Conservation (phyloP, 257 asterid species). For the Ligustrum vulgare region DNA sequence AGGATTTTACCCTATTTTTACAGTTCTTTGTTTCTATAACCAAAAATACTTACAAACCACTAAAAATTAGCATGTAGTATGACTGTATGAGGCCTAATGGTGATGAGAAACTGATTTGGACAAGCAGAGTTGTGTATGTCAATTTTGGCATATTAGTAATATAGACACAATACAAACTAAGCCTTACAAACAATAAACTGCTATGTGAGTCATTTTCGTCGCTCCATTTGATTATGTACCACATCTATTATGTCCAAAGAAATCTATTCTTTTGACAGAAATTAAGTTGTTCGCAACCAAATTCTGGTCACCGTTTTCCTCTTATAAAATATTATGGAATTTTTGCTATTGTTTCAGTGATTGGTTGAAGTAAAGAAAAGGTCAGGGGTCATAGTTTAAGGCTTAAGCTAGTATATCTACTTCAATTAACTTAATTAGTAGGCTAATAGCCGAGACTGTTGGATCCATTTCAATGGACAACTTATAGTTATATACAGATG, state of each 20-base stretch:
- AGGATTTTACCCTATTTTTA: neutral
- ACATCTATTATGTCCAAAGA: neutral
- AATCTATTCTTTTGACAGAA: neutral
- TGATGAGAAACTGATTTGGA: neutral
- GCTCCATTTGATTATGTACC: neutral
- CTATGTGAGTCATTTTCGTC: neutral
- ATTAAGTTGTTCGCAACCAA: neutral
- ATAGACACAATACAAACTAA: neutral
- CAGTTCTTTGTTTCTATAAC: neutral
- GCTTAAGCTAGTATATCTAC: neutral
- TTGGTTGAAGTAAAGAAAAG: neutral
- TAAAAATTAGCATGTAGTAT: neutral
- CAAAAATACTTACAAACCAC: neutral
- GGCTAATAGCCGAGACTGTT: neutral
- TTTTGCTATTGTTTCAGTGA: neutral
- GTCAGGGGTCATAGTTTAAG: neutral
- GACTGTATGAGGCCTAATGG: neutral
- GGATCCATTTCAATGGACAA: neutral
- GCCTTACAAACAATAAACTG: neutral
- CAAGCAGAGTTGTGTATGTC: neutral
- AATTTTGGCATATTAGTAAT: neutral
- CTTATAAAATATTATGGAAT: neutral
- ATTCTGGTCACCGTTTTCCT: neutral
- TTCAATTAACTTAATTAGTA: neutral
- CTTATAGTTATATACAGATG: neutral